Evolutionary conservation across 768 basidiomycete species (phyloP).

Genomic region (Termitomyces sp.): DNA sequence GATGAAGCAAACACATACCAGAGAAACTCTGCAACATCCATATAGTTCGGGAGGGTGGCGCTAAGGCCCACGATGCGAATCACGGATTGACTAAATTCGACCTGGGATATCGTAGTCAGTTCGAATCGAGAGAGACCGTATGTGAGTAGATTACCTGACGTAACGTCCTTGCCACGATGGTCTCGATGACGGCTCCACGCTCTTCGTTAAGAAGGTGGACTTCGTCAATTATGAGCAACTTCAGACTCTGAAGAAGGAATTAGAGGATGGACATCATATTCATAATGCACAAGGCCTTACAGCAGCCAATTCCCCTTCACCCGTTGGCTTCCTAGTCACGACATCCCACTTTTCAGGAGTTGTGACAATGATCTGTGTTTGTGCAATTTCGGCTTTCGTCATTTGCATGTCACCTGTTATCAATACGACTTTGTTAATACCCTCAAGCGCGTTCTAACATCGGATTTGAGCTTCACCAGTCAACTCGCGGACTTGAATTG

Average conservation of each 20-base stretch:
- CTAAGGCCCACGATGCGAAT: slow-evolving; percentile 95
- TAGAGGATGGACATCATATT: not conserved
- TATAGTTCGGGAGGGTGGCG: slow-evolving; percentile 95
- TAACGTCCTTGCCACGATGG: slow-evolving; percentile 93
- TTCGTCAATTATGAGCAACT: slow-evolving; percentile 95
- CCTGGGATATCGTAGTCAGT: slow-evolving; percentile 36
- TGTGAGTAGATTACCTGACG: slow-evolving; percentile 55
- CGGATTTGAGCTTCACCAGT: slow-evolving; percentile 50
- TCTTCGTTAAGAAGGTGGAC: slow-evolving; percentile 97
- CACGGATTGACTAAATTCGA: slow-evolving; percentile 92
- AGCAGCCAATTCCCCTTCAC: slow-evolving; percentile 93
- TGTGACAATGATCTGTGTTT: slow-evolving; percentile 96
- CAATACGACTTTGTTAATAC: slow-evolving; percentile 5
- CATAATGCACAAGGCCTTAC: slow-evolving; percentile 35
- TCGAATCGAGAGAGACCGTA: not conserved
- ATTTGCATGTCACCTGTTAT: slow-evolving; percentile 88
- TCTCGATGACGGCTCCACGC: slow-evolving; percentile 96
- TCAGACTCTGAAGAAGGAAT: slow-evolving; percentile 60
- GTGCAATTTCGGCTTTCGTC: slow-evolving; percentile 87
- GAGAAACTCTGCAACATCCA: slow-evolving; percentile 93
- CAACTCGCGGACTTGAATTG: slow-evolving; percentile 81
- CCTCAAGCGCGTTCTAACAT: not conserved
- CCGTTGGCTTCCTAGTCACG: slow-evolving; percentile 93
- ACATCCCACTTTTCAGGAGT: slow-evolving; percentile 99
- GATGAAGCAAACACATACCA: slow-evolving; percentile 40